Base-by-base conservation (phyloP, 129 eudicot species). In the Helichrysum umbraculigerum region DNA sequence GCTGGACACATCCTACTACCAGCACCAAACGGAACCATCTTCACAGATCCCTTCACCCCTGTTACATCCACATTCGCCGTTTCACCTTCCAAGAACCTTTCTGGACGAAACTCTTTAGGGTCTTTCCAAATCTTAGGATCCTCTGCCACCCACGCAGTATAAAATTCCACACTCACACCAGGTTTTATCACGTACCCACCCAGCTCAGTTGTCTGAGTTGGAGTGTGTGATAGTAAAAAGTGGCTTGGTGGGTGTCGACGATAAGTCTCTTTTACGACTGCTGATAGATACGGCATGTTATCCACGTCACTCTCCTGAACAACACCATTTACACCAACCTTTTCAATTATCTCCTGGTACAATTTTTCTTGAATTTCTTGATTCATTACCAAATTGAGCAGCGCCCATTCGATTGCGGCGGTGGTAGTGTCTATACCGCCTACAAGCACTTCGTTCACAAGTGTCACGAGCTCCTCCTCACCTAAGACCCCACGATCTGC, bases 1-100 rank as follows among this genome's bases (percentile, higher is more conserved):
- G 98, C 98, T 67, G 98, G 98, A 81, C 98, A 93, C 34, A 93
- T 90, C 89, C 98, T 73, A 77, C 98, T 52, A 0, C 98, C 98
- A 9, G 90, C 87, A 8, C 98, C 98, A 21, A 93, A 93, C 7
- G 98, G 98, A 64, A 90, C 25, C 98, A 93, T 93, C 73, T 79
- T 86, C 47, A 90, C 85, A 5, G 60, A 16, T 0, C 92, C 95
- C 42, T 74, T 75, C 71, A 58, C 86, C 14, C 98, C 98, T 15
- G 98, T 93, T 15, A 88, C 83, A n/a, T 93, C 98, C 68, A 88
- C 98, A 20, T 85, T 88, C 3, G 81, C 90, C 7, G 92, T 95
- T 39, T 93, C 98, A 0, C 94, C 96, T 7, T 80, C 81, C 61
- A 93, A 41, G 62, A 93, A 93, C 81, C 98, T 63, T 73, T 93